Evolutionary conservation across 2,329 filamentous ascomycete genomes (phyloP).

Genomic region (Sarocladium oryzae): DNA sequence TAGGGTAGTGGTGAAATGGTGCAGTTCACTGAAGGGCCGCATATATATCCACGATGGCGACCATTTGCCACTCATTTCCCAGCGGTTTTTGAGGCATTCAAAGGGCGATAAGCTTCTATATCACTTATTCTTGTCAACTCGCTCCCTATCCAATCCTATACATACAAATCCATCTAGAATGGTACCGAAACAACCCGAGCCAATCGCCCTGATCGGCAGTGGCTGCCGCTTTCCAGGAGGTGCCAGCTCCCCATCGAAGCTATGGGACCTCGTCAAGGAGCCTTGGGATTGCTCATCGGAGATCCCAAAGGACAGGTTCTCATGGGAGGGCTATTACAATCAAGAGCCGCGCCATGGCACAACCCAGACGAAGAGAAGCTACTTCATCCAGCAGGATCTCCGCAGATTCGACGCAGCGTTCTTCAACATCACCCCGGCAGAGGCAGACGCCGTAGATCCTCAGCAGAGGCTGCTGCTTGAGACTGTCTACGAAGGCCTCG

Average conservation of each 20-base stretch:
- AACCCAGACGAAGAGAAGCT: not conserved
- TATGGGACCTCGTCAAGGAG: conserved; percentile 39
- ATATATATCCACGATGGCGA: no score
- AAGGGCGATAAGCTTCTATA: no score
- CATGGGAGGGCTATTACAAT: conserved; percentile 33
- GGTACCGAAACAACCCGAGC: no score
- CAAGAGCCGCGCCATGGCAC: conserved; percentile 22
- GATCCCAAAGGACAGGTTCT: conserved; percentile 41
- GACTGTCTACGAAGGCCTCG: conserved; percentile 42
- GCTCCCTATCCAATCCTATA: no score
- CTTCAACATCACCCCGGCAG: conserved; percentile 5
- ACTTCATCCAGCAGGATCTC: not conserved
- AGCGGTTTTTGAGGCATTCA: no score
- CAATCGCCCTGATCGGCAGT: conserved; percentile 42
- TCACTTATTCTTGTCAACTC: no score
- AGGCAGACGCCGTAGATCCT: conserved; percentile 29
- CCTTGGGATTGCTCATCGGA: conserved; percentile 30
- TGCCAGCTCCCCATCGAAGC: conserved; percentile 33
- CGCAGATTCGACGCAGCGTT: not conserved
- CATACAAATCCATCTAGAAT: no score
- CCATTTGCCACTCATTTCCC: no score
- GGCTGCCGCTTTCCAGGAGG: conserved; percentile 39
- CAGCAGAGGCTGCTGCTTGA: conserved; percentile 47
- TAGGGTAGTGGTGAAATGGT: no score
- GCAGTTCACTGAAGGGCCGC: no score